Base-by-base conservation (phyloP, 805 yeast species). In the Peterozyma xylosa region DNA sequence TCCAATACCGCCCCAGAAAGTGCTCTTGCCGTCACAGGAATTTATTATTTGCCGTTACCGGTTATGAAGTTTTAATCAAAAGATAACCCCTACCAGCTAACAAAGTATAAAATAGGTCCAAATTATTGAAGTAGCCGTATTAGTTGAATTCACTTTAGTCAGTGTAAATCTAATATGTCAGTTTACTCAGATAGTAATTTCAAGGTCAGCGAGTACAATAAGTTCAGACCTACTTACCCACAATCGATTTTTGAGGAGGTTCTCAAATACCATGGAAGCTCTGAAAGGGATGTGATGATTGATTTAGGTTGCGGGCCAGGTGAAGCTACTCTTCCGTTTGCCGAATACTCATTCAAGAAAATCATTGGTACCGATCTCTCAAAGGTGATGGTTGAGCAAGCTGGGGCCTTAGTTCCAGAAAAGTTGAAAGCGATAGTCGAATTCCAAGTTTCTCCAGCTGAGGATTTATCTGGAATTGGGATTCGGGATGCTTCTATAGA, bases 261-360 rank as follows among this genome's bases (percentile, higher is more conserved):
- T 17, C 37, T 59, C 7, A 45, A 50, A 1, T 80, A 75, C 54
- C 55, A 56, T 13, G 62, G 59, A 3, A 57, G 51, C 2, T 50
- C 50, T 6, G 46, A 49, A n/a, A 49, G 53, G 2, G 42, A 56
- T 1, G 27, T 21, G 27, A 74, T 78, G 2, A 56, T 86, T 11
- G 96, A 88, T 61, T 63, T 82, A 3, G 95, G 93, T 0, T 82
- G 89, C 58, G 95, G 95, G 0, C 76, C 93, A 0, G 95, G 95
- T 0, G 78, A 78, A 48, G 91, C 82, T 1, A 73, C 90, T 0
- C 67, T 72, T 46, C 76, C 78, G 36, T 55, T 82, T 33, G 52
- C 70, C 3, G 49, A 60, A 1, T 21, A 21, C 27, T 18, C 41
- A 5, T 78, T 80, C 51, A 56, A 67, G n/a, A 50, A 60, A 15